These are phyloP conservation scores for Tritrichomonas musculus DNA, from an alignment of 208 protist genomes.

Conservation along the genomic window DNA sequence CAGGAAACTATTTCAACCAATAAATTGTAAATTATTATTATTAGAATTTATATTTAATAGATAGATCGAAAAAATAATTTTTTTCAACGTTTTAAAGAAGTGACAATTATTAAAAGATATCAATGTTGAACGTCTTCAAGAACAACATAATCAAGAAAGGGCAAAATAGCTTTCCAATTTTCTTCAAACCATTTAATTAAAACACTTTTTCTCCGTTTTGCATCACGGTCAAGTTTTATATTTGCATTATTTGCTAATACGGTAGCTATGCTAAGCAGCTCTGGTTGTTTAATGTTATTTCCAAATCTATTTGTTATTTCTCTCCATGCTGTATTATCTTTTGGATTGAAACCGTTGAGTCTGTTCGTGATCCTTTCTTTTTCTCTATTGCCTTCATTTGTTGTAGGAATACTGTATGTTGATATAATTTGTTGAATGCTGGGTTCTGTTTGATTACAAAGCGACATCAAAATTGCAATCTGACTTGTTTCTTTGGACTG, in stretches of 20 bases:
- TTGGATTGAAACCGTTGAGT: not conserved
- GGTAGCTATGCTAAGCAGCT: not conserved
- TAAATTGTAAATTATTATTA: too few relatives aligned
- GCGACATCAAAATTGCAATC: too few relatives aligned
- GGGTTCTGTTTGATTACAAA: too few relatives aligned
- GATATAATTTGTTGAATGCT: too few relatives aligned
- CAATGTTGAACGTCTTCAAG: not conserved
- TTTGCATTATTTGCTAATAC: constrained; percentile 5
- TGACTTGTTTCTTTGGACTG: too few relatives aligned
- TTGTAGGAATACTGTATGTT: too few relatives aligned
- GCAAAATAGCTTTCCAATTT: not conserved
- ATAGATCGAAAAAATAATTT: too few relatives aligned
- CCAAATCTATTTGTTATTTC: constrained; percentile 34
- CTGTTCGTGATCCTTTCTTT: not conserved
- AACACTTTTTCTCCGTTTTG: constrained; percentile 28
- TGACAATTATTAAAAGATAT: too few relatives aligned
- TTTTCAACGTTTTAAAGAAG: too few relatives aligned
- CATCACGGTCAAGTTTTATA: constrained; percentile 8
- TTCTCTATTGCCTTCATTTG: not conserved
- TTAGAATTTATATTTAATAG: too few relatives aligned
- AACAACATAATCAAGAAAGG: constrained; percentile 16
- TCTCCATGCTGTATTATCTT: constrained; percentile 1
- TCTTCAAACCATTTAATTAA: constrained; percentile 32
- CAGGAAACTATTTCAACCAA: too few relatives aligned
- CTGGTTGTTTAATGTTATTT: constrained; percentile 4